Evolutionary conservation across 2,329 filamentous ascomycete species (phyloP), one percentile per base, ranked within the genome.

Genomic region (Fusarium udum): DNA sequence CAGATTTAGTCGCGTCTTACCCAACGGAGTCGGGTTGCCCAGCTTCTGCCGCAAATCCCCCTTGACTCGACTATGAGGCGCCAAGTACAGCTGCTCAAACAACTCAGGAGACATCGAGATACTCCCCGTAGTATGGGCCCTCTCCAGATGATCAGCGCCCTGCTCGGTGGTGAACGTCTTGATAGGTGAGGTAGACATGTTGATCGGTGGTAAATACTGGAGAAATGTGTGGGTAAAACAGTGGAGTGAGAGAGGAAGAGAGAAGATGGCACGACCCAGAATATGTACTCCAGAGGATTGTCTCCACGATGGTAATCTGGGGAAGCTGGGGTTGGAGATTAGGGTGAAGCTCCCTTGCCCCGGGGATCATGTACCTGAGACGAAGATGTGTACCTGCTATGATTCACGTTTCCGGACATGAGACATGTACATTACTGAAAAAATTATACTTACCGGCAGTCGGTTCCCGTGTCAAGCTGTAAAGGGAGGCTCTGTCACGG

Each of bases 181-280:
- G 31, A 36, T 48, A 51, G 55, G 42, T 58, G 55, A 48, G 6
- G 55, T 58, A 58, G 55, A 58, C 55, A 58, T 58, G 31, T 36
- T 58, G 40, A 36, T 28, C 40, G 31, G 26, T 49, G 31, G 22
- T n/a, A 14, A 36, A 28, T 58, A 24, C 40, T 58, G 24, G 40
- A 34, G 40, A 15, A 31, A 58, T 15, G 34, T 53, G 51, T 39
- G 51, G 51, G 24, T 53, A 53, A 53, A 37, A 37, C 32, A 53
- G 51, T 53, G 51, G 51, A 53, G 51, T 28, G 51, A 39, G 7
- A 28, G 51, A 53, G 36, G 14, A n/a, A 39, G 34, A 53, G 24
- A 53, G 14, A 37, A 36, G 55, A 51, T 36, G 55, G 55, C 40
- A 48, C 3, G 39, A 36, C 42, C 31, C 32, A 46, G 42, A 58